phyloP scores from a whole-genome alignment of 1,284 basidiomycete genomes.

The Apiotrichum siamense region DNA sequence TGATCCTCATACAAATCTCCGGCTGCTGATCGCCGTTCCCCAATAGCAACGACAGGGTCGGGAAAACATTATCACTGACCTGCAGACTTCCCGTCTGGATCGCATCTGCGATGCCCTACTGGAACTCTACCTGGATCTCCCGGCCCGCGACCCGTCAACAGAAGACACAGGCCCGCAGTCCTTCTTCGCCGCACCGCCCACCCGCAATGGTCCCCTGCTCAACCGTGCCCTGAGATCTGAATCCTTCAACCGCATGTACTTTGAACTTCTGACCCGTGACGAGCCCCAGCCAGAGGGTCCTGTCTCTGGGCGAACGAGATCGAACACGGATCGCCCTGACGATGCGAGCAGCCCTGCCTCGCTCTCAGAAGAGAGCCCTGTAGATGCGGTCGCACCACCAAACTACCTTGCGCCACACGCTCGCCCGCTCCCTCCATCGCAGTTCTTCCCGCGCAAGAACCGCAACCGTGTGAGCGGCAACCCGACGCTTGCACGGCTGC shows the following conservation, averaged over 20 bases:
- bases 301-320: too few species aligned
- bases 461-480: slow-evolving; percentile 9
- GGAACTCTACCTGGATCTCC: slow-evolving; percentile 31
- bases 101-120: slow-evolving; percentile 24
- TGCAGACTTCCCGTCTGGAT: slow-evolving; percentile 19
- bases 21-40: neutral
- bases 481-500: slow-evolving; percentile 25
- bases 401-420: neutral
- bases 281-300: too few species aligned
- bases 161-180: slow-evolving; percentile 1
- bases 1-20: too few species aligned
- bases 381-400: too few species aligned
- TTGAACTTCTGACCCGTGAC: neutral
- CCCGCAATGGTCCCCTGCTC: slow-evolving; percentile 18
- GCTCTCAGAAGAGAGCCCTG: too few species aligned
- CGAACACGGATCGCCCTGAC: too few species aligned
- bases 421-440: neutral
- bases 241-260: slow-evolving; percentile 23
- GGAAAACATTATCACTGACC: neutral
- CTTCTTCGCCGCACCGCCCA: slow-evolving; percentile 1
- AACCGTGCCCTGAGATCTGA: slow-evolving; percentile 18
- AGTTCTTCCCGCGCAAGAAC: slow-evolving; percentile 12
- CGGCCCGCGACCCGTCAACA: slow-evolving; percentile 3
- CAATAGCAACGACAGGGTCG: too few species aligned
- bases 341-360: too few species aligned